Conservation (phyloP, 352 stramenopile species). For the Pythium chondricola region DNA sequence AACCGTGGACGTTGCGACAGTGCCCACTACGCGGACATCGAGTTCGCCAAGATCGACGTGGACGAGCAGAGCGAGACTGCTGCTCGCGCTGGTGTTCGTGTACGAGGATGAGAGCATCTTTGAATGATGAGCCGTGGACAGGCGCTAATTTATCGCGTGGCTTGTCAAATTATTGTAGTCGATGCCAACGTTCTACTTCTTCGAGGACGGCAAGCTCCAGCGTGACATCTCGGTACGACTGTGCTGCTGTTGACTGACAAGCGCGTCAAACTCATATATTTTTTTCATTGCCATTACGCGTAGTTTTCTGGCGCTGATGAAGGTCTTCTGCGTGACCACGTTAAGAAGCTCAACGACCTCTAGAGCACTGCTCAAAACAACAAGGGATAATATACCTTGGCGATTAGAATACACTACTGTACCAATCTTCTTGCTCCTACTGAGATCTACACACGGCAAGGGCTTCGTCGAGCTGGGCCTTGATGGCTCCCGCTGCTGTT, state of each 20-base stretch:
- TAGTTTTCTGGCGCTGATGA: constrained; percentile 82
- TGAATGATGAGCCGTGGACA: too few relatives aligned
- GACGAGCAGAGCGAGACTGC: constrained; percentile 76
- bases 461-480: too few relatives aligned
- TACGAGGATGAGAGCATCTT: too few relatives aligned
- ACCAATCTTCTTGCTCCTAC: too few relatives aligned
- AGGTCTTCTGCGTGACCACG: constrained; percentile 56
- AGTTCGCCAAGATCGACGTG: constrained; percentile 85
- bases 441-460: too few relatives aligned
- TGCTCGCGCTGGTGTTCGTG: background rate
- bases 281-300: background rate
- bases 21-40: constrained; percentile 50
- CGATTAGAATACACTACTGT: too few relatives aligned
- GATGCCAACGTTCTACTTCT: constrained; percentile 87
- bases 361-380: too few relatives aligned
- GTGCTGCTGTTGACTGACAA: background rate
- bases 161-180: too few relatives aligned
- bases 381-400: too few relatives aligned
- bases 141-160: too few relatives aligned
- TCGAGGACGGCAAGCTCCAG: constrained; percentile 73
- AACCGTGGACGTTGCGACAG: too few relatives aligned
- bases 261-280: background rate
- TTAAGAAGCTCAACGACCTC: constrained; percentile 70
- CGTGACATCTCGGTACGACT: constrained; percentile 62
- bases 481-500: constrained; percentile 22